Percentiles rank a stretch among this genome's conserved stretches.
phyloP scores from a whole-genome alignment of 306 rosid genomes.

The Quercus mongolica region DNA sequence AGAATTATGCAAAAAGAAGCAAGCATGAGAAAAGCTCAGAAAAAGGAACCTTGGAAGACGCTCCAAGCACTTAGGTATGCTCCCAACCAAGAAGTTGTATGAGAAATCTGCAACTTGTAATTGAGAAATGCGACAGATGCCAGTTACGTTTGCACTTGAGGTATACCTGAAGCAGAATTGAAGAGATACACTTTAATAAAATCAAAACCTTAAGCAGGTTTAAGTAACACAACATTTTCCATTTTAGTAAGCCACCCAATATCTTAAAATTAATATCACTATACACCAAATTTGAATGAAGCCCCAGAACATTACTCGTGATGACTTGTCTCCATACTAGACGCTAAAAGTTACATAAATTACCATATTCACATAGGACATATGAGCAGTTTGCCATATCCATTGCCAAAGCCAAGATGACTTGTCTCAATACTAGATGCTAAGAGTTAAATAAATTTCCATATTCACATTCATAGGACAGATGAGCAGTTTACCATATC shows the following conservation, averaged over 20 bases:
- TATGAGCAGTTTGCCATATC: no score
- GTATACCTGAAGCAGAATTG: conserved; percentile 57
- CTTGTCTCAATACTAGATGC: not conserved
- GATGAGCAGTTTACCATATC: not conserved
- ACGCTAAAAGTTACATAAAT: no score
- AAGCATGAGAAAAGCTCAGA: conserved; percentile 16
- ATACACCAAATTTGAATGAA: not conserved
- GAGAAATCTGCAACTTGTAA: conserved; percentile 83
- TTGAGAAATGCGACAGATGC: conserved; percentile 65
- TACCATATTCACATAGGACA: no score
- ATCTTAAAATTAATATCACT: not conserved
- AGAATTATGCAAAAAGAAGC: conserved; percentile 19
- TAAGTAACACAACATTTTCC: not conserved
- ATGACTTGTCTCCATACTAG: not conserved
- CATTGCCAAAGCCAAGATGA: no score
- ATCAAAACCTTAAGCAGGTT: conserved; percentile 11
- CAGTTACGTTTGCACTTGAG: conserved; percentile 46
- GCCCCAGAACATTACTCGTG: not conserved
- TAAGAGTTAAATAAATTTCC: not conserved
- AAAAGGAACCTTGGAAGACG: conserved; percentile 74
- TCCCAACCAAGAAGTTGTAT: conserved; percentile 82
- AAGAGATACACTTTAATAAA: conserved; percentile 11
- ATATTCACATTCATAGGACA: not conserved
- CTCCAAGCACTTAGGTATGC: conserved; percentile 78
- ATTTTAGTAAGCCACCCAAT: conserved; percentile 8